phyloP scores from a whole-genome alignment of 805 yeast species.

The Gaillardinia entomophila region DNA sequence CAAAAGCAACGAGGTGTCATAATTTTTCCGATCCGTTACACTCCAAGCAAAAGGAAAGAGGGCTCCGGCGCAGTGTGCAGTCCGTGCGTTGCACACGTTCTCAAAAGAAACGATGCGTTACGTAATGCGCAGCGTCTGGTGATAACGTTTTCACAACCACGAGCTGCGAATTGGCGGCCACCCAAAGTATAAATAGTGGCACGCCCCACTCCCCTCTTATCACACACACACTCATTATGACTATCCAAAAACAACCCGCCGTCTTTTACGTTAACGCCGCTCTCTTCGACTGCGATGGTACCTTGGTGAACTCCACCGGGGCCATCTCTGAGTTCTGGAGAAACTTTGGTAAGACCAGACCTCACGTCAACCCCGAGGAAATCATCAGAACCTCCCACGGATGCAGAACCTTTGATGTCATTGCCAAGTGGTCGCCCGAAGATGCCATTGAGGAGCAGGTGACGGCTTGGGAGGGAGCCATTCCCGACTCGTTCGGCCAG shows the following conservation, averaged over 20 bases:
- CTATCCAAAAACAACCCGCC: constrained; percentile 32
- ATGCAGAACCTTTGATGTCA: constrained; percentile 74
- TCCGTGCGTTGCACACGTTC: too few relatives aligned
- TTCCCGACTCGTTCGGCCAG: constrained; percentile 68
- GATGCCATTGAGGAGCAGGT: constrained; percentile 63
- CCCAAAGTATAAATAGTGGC: background rate
- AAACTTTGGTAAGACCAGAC: constrained; percentile 60
- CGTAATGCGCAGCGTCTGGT: background rate
- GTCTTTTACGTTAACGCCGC: constrained; percentile 40
- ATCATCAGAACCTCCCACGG: constrained; percentile 77
- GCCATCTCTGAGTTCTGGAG: constrained; percentile 83
- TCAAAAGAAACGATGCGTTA: background rate
- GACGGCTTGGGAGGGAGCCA: constrained; percentile 60
- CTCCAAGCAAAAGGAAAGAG: too few relatives aligned
- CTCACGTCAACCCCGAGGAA: constrained; percentile 63
- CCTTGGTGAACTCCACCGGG: constrained; percentile 75
- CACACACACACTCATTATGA: background rate
- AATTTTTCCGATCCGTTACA: too few relatives aligned
- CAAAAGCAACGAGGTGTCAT: too few relatives aligned
- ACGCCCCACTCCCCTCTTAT: background rate
- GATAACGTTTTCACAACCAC: background rate
- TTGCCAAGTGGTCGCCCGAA: constrained; percentile 69
- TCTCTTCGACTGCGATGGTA: constrained; percentile 84
- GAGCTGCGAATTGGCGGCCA: background rate
- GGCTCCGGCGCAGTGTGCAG: too few relatives aligned